Base-by-base conservation (phyloP, 1,139 yeast genomes). In the Kurtzmaniella quercitrusa region DNA sequence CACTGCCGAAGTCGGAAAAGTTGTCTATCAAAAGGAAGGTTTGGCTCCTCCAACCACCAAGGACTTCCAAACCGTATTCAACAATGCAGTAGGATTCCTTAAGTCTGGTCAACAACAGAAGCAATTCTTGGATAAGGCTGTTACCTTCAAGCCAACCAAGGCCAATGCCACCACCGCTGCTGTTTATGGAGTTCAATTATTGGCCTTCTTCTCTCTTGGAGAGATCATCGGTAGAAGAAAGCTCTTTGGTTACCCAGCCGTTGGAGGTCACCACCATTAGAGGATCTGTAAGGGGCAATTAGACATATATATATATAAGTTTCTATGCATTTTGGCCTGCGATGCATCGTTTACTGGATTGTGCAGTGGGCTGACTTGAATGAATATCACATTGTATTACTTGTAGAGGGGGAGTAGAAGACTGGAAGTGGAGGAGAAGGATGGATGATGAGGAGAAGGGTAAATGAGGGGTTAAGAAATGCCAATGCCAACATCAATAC, bases 161-260 rank as follows among this genome's bases (percentile, higher is more conserved):
- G 82, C 79, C 53, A 75, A 75, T 58, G 75, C 75, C 52, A 69
- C 81, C 58, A 82, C 80, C 70, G 88, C 78, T 62, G 85, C 85
- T 56, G 83, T 91, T 44, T 82, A 81, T 66, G 82, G 84, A 55
- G 73, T 90, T 55, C 98, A 93, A 70, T 72, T 93, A 50, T 75
- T 88, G 54, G 99, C 97, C 51, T 79, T 90, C 67, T 93, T 90
- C 70, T 83, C 97, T 25, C 75, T 93, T 43, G 99, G 99, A 63
- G 98, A 93, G 77, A 82, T 91, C 56, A 79, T 93, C 61, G 99
- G 99, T 61, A 90, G 98, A 79, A 87, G 98, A 78, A 75, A 85
- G 62, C 58, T 90, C 50, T 84, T 88, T 60, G 96, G 96, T 55
- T 90, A 90, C 78, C 87, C 88, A 60, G 57, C 73, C 16, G 68